Percentiles rank a stretch among this genome's conserved stretches.
These are phyloP conservation scores for Fusarium algeriense DNA, from an alignment of 2,329 filamentous ascomycete species.

Conservation along the genomic window DNA sequence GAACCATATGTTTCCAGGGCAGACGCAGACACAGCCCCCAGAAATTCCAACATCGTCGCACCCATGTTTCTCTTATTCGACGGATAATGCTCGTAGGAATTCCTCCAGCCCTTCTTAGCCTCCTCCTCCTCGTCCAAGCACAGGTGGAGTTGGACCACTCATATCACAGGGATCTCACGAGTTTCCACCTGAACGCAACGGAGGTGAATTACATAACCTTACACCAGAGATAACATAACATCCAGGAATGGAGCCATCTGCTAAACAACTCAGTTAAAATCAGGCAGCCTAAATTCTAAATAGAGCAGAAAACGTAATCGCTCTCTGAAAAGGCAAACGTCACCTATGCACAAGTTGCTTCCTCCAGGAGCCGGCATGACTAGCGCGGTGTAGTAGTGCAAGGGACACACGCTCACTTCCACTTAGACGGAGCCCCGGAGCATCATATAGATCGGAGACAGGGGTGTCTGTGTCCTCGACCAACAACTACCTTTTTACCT, in stretches of 20 bases:
- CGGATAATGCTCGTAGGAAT: constrained; percentile 12
- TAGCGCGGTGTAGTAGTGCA: constrained; percentile 14
- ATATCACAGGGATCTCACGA: constrained; percentile 4
- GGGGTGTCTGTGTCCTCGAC: constrained; percentile 7
- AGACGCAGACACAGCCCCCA: constrained; percentile 31
- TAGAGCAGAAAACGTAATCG: constrained; percentile 3
- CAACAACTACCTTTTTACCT: constrained; percentile 6
- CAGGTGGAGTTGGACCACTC: constrained; percentile 35
- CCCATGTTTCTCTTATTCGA: constrained; percentile 1
- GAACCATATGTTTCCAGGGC: not conserved
- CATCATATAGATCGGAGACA: constrained; percentile 26
- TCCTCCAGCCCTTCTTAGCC: constrained; percentile 20
- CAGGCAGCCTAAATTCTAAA: constrained; percentile 19
- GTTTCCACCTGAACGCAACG: not conserved
- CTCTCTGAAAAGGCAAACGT: not conserved
- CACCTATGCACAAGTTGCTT: not conserved
- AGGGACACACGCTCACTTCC: not conserved
- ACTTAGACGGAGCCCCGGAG: constrained; percentile 19
- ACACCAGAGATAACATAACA: not conserved
- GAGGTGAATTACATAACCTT: constrained; percentile 4
- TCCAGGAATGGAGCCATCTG: not conserved
- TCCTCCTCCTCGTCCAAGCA: constrained; percentile 18
- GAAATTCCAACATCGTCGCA: constrained; percentile 6
- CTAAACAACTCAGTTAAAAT: not conserved
- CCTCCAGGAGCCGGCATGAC: constrained; percentile 11